Percentiles rank a stretch among this genome's conserved stretches.
Evolutionary conservation across 139 green algal genomes (phyloP).

Genomic region (Chlamydomonas schloesseri): DNA sequence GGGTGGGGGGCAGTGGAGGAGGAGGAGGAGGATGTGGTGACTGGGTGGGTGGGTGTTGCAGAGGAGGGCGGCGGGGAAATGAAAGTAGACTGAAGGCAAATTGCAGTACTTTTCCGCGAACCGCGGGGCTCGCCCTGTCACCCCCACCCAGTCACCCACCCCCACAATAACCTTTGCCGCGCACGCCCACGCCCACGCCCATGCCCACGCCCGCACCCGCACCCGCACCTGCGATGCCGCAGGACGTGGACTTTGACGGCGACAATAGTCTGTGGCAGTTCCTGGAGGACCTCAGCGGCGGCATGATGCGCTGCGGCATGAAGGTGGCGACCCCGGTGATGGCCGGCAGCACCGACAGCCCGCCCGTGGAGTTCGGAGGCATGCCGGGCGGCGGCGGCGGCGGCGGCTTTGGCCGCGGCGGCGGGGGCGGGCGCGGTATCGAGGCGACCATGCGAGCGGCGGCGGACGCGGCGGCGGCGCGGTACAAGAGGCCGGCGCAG

Average conservation of each 20-base stretch:
- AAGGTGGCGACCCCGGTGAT: constrained; percentile 23
- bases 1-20: not conserved
- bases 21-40: not conserved
- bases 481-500: constrained; percentile 33
- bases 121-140: no score
- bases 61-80: no score
- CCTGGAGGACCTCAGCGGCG: constrained; percentile 12
- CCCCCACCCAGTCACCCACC: no score
- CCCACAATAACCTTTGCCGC: no score
- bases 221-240: no score
- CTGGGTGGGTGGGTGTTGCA: not conserved
- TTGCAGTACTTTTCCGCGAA: no score
- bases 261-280: constrained; percentile 16
- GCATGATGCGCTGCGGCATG: constrained; percentile 39
- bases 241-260: constrained; percentile 37
- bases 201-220: not conserved
- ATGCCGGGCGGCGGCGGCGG: not conserved
- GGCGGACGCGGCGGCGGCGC: not conserved
- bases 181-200: no score
- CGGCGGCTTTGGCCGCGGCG: not conserved
- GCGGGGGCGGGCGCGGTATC: constrained; percentile 22
- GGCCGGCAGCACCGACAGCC: not conserved
- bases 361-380: not conserved
- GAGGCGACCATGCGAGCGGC: constrained; percentile 37
- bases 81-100: no score